phyloP scores from a whole-genome alignment of 164 flowering plant species.

The Aristolochia contorta region DNA sequence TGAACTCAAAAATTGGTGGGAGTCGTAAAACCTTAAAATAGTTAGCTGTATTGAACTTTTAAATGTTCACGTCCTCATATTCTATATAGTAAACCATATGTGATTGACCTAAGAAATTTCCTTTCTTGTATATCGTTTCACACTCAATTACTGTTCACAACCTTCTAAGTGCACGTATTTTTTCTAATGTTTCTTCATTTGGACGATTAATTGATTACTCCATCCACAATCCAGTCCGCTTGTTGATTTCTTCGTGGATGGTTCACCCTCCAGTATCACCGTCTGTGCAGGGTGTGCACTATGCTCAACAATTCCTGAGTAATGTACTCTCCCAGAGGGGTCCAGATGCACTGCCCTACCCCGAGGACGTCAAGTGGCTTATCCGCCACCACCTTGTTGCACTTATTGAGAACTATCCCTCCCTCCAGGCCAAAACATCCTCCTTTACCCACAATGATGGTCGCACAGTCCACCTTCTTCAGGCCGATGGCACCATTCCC shows the following conservation, averaged over 20 bases:
- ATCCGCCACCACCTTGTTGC: slow-evolving; percentile 76
- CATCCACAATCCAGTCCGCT: too few species aligned
- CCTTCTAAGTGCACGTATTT: too few species aligned
- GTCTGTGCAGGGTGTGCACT: slow-evolving; percentile 1
- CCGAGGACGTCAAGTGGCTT: slow-evolving; percentile 74
- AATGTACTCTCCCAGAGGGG: slow-evolving; percentile 82
- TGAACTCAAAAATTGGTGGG: too few species aligned
- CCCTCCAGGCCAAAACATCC: slow-evolving; percentile 67
- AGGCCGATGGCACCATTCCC: slow-evolving; percentile 82
- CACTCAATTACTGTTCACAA: too few species aligned
- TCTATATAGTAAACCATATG: too few species aligned
- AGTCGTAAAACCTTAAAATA: too few species aligned
- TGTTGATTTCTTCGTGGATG: neutral
- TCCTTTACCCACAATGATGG: slow-evolving; percentile 87
- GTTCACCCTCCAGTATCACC: neutral
- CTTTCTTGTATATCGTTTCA: too few species aligned
- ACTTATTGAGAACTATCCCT: slow-evolving; percentile 41
- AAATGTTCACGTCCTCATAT: too few species aligned
- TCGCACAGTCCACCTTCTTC: slow-evolving; percentile 72
- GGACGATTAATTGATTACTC: too few species aligned
- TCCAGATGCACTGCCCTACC: slow-evolving; percentile 70
- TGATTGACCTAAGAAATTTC: too few species aligned
- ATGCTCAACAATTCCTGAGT: slow-evolving; percentile 49
- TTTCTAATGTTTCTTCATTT: too few species aligned
- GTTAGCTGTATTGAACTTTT: too few species aligned